phyloP scores from a whole-genome alignment of 306 rosid species.

The Castanopsis chinensis region DNA sequence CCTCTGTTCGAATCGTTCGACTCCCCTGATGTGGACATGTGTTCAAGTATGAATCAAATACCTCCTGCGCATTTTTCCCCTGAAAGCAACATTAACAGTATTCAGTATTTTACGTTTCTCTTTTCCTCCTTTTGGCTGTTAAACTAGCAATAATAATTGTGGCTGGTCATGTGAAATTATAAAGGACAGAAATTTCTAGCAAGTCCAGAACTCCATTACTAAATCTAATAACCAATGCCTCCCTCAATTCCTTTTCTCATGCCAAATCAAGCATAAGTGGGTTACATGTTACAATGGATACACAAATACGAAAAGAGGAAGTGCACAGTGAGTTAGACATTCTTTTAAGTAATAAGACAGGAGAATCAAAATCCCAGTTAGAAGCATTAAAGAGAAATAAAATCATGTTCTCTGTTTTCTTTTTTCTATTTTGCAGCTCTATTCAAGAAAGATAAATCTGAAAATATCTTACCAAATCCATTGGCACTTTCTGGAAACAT shows the following conservation, averaged over 20 bases:
- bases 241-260: neutral
- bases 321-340: neutral
- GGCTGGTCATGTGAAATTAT: neutral
- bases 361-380: neutral
- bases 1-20: constrained; percentile 98
- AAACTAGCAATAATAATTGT: constrained; percentile 1
- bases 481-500: constrained; percentile 8
- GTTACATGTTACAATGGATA: neutral
- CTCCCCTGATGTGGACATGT: constrained; percentile 97
- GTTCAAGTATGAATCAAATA: constrained; percentile 65
- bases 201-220: neutral
- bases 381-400: neutral
- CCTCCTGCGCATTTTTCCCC: constrained; percentile 60
- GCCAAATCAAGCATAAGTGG: neutral
- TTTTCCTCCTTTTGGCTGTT: neutral
- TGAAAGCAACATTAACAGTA: constrained; percentile 22
- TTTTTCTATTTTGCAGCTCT: neutral
- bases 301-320: neutral
- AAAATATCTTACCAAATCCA: neutral
- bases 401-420: neutral
- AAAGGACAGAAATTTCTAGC: neutral
- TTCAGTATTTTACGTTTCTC: neutral
- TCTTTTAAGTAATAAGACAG: neutral
- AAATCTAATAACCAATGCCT: neutral
- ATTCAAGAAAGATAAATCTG: constrained; percentile 15